These are phyloP conservation scores for Erysimum cheiri DNA, from an alignment of 441 rosid species.

Conservation along the genomic window DNA sequence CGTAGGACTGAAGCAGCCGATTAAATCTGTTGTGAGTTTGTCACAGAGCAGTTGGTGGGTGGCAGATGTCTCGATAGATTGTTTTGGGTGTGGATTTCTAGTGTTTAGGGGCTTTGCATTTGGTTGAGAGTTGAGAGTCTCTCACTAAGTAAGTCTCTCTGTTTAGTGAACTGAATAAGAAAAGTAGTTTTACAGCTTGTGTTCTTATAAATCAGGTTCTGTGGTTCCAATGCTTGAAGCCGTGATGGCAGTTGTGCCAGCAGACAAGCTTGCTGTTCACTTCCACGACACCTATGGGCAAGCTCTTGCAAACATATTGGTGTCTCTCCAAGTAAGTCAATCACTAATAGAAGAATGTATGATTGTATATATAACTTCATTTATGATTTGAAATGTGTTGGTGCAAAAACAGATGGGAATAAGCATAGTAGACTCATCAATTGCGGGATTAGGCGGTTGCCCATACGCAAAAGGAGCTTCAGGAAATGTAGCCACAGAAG, in stretches of 20 bases:
- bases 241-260: conserved; percentile 83
- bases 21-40: not conserved
- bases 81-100: not conserved
- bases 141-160: not conserved
- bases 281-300: conserved; percentile 98
- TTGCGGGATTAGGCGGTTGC: conserved; percentile 94
- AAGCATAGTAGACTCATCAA: conserved; percentile 76
- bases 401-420: conserved; percentile 79
- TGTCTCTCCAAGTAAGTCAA: conserved; percentile 80
- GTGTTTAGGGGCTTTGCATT: not conserved
- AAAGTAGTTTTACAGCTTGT: not conserved
- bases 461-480: conserved; percentile 98
- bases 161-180: conserved; percentile 1
- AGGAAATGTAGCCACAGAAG: conserved; percentile 94
- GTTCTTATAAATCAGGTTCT: conserved; percentile 57
- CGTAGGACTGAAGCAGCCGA: not conserved
- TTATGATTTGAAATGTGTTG: not conserved
- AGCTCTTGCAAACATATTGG: conserved; percentile 84
- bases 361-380: not conserved
- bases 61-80: not conserved
- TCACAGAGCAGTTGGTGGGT: not conserved
- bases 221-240: conserved; percentile 93
- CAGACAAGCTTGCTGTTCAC: conserved; percentile 86
- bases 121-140: conserved; percentile 11
- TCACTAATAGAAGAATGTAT: not conserved